Conservation (phyloP, 306 rosid species). For the Bauhinia variegata region DNA sequence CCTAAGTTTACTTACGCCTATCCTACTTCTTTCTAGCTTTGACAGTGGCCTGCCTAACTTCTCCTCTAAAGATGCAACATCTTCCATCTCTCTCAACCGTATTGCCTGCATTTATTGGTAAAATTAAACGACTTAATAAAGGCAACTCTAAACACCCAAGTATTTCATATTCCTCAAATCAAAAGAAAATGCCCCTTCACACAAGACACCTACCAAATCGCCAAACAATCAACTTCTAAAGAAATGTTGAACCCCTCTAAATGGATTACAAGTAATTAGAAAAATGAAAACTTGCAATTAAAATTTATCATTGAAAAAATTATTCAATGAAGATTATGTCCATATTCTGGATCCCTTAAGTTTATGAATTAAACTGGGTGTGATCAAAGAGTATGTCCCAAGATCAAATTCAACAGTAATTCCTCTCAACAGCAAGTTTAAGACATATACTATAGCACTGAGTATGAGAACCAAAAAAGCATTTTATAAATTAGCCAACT, state of each 20-base stretch:
- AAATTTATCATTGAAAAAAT: no score
- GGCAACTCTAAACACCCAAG: background rate
- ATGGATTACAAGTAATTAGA: slow-evolving; percentile 6
- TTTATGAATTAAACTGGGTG: background rate
- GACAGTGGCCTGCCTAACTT: slow-evolving; percentile 79
- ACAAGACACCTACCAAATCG: background rate
- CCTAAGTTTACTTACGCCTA: slow-evolving; percentile 92
- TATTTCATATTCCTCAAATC: slow-evolving; percentile 5
- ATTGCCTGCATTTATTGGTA: slow-evolving; percentile 68
- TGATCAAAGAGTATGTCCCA: background rate
- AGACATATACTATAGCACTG: background rate
- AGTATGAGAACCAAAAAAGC: background rate
- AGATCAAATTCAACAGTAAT: background rate
- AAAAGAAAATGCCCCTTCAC: background rate
- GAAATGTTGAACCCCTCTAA: slow-evolving; percentile 9
- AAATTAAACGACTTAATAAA: no score
- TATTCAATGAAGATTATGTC: background rate
- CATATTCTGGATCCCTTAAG: background rate
- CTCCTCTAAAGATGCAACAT: slow-evolving; percentile 79
- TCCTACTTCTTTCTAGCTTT: slow-evolving; percentile 80
- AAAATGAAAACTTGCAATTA: background rate
- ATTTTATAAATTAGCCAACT: background rate
- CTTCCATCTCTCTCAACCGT: slow-evolving; percentile 79
- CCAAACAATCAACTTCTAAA: background rate
- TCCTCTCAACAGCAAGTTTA: background rate